A percentile compares a stretch with the other conserved stretches of the same genome.
These are phyloP conservation scores for Ophiostoma novo-ulmi DNA, from an alignment of 2,329 filamentous ascomycete species.

Conservation along the genomic window DNA sequence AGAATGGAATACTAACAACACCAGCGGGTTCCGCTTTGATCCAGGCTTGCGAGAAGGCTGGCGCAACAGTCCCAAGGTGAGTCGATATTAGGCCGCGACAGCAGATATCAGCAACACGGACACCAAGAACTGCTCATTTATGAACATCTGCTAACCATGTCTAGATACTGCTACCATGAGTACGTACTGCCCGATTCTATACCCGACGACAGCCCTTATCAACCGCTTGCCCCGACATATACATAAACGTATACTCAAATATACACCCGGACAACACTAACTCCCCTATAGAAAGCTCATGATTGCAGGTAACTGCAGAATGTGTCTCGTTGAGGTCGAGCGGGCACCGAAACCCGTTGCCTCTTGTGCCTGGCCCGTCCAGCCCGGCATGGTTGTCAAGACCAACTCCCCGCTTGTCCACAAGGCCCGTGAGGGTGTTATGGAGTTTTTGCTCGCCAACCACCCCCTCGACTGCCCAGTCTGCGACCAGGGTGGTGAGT, in stretches of 20 bases:
- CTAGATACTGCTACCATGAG: conserved; percentile 98
- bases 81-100: conserved; percentile 28
- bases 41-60: conserved; percentile 98
- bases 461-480: conserved; percentile 95
- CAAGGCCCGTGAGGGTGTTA: conserved; percentile 97
- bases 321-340: conserved; percentile 99
- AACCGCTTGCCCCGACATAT: not conserved
- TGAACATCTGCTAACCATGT: conserved; percentile 32
- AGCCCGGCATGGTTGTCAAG: conserved; percentile 98
- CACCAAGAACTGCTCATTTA: not conserved
- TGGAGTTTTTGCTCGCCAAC: conserved; percentile 97
- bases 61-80: conserved; percentile 78
- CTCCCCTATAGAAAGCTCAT: conserved; percentile 74
- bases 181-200: conserved; percentile 33
- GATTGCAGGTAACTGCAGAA: conserved; percentile 99
- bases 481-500: conserved; percentile 98
- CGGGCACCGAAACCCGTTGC: conserved; percentile 93
- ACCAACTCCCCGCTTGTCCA: conserved; percentile 93
- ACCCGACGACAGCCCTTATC: conserved; percentile 36
- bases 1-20: not conserved
- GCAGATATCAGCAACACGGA: not conserved
- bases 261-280: conserved; percentile 38
- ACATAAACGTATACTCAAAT: conserved; percentile 25
- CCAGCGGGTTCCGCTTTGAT: conserved; percentile 92
- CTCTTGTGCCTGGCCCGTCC: conserved; percentile 97